A percentile compares a stretch with the other conserved stretches of the same genome.
Conservation (phyloP, 2,329 filamentous ascomycete genomes). For the Tetracladium maxilliforme region DNA sequence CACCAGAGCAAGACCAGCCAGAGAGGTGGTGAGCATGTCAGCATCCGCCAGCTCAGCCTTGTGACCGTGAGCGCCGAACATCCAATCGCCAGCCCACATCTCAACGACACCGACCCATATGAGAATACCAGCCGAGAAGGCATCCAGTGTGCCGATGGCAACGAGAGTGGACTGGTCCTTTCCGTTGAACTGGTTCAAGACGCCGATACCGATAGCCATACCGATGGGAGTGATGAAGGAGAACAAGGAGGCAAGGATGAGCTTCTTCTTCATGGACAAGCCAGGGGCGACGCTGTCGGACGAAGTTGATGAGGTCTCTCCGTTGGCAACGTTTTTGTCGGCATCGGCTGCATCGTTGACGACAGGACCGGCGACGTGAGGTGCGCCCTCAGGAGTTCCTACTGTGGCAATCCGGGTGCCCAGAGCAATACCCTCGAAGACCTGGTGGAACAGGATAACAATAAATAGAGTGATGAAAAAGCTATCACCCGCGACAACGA, state of each 20-base stretch:
- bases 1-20: constrained; percentile 38
- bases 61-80: constrained; percentile 23
- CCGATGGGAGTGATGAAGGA: constrained; percentile 61
- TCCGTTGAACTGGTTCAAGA: constrained; percentile 56
- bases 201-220: constrained; percentile 68
- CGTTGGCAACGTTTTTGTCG: constrained; percentile 1
- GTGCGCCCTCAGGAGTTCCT: constrained; percentile 12
- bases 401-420: constrained; percentile 55
- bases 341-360: constrained; percentile 4
- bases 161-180: constrained; percentile 55
- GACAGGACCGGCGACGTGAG: constrained; percentile 2
- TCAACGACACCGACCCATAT: constrained; percentile 70
- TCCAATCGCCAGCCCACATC: constrained; percentile 69
- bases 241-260: constrained; percentile 47
- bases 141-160: constrained; percentile 60
- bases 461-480: constrained; percentile 42
- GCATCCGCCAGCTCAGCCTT: constrained; percentile 37
- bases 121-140: constrained; percentile 60
- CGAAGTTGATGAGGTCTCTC: too few species aligned
- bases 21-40: constrained; percentile 25
- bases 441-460: constrained; percentile 66
- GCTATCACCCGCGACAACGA: constrained; percentile 42
- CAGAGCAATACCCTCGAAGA: constrained; percentile 64
- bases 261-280: constrained; percentile 28
- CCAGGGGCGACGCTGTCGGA: too few species aligned